Conservation (phyloP, 2,329 filamentous ascomycete genomes). For the Aotearoamyces nothofagi region DNA sequence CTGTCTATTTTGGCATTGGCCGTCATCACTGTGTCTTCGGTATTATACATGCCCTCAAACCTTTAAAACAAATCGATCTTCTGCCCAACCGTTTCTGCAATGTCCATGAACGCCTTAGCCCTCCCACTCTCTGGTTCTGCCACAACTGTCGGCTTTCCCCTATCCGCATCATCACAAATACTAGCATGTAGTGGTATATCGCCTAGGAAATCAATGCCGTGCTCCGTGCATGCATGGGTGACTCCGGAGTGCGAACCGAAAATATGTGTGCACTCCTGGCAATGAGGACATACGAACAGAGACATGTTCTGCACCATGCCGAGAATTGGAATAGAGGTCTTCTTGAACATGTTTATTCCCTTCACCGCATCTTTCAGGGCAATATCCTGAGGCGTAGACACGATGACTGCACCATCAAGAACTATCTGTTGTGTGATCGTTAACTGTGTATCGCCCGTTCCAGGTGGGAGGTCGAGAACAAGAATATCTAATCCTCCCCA, state of each 20-base stretch:
- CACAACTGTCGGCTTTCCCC: constrained; percentile 80
- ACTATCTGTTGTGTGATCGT: constrained; percentile 92
- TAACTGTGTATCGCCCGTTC: constrained; percentile 89
- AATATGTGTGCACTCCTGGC: constrained; percentile 56
- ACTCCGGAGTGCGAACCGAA: constrained; percentile 58
- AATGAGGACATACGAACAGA: constrained; percentile 67
- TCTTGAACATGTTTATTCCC: constrained; percentile 85
- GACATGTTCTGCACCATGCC: constrained; percentile 92
- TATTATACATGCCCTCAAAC: too few relatives aligned
- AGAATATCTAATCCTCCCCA: constrained; percentile 85
- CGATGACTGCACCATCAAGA: constrained; percentile 77
- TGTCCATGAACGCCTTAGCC: constrained; percentile 53
- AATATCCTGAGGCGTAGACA: constrained; percentile 88
- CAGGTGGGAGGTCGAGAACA: constrained; percentile 81
- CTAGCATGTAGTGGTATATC: constrained; percentile 77
- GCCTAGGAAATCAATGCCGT: constrained; percentile 67
- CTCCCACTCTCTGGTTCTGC: constrained; percentile 65
- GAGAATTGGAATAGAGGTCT: constrained; percentile 57
- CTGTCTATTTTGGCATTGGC: too few relatives aligned
- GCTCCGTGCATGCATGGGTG: constrained; percentile 49
- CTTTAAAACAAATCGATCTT: too few relatives aligned
- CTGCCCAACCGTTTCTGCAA: constrained; percentile 42
- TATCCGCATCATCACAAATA: constrained; percentile 78
- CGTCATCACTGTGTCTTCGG: too few relatives aligned
- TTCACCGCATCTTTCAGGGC: constrained; percentile 84